Base-by-base conservation (phyloP, 371 early-diverging fungal genomes). In the Saksenaea vasiformis region DNA sequence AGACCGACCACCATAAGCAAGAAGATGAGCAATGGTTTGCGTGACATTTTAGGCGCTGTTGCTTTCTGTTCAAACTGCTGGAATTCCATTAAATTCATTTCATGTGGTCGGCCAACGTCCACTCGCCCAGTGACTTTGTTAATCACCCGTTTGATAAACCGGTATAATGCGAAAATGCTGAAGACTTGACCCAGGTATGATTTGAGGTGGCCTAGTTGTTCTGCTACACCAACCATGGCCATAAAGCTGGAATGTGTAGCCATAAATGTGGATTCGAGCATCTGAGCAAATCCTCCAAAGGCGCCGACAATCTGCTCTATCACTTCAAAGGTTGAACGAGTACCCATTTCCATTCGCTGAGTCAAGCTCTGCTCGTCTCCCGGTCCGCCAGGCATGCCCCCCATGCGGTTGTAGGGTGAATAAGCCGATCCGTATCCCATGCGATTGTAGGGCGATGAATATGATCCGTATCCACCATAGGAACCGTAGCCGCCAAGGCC, bases 211-310 rank as follows among this genome's bases (percentile, higher is more conserved):
- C 95, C 93, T 63, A 98, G 90, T 75, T 98, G 98, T 64, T 98
- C 98, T n/a, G 94, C 95, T 13, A 98, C 95, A 38, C 96, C 98
- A 5, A 97, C 88, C 89, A 97, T 95, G 27, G 97, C 97, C 97
- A 97, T 97, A 64, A 97, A 97, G 22, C 93, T 92, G 8, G 96
- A 94, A 72, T 96, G 96, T 0, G 98, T 97, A 10, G 98, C 97
- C 85, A 95, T 92, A 72, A 92, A 95, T 0, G 98, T 98, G 0
- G 95, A 95, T 58, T 97, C 98, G 22, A 98, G 86, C 98, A 98
- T 97, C 65, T 95, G 95, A 9, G 96, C 90, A 78, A 98, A 95
- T 5, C 98, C 98, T 15, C 94, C 96, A 85, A 98, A 97, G 0
- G 98, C 94, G 47, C 94, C 93, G 3, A 98, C 98, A 51, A 98